Evolutionary conservation across 2,329 filamentous ascomycete species (phyloP).

Genomic region (Ophiostoma himal-ulmi): DNA sequence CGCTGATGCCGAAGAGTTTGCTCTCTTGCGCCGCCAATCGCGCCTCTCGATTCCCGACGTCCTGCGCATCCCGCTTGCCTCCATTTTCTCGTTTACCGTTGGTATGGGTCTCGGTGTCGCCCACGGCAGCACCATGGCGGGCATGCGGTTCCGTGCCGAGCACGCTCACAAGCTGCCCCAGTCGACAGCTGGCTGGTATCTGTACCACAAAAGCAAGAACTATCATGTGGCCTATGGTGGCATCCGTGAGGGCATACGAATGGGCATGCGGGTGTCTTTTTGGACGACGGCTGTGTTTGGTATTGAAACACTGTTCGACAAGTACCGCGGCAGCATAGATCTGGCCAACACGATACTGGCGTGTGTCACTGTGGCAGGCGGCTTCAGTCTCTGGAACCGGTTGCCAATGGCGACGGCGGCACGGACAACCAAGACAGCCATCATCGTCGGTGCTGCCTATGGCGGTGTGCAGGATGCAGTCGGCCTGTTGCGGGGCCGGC

Average conservation of each 20-base stretch:
- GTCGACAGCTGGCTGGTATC: slow-evolving; percentile 81
- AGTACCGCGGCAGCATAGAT: slow-evolving; percentile 63
- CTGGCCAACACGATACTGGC: slow-evolving; percentile 76
- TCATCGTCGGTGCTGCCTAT: slow-evolving; percentile 72
- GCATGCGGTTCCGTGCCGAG: slow-evolving; percentile 85
- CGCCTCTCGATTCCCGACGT: slow-evolving; percentile 59
- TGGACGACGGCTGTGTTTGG: slow-evolving; percentile 73
- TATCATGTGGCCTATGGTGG: slow-evolving; percentile 78
- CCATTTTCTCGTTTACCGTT: slow-evolving; percentile 57
- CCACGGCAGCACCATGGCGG: slow-evolving; percentile 66
- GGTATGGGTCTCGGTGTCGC: slow-evolving; percentile 65
- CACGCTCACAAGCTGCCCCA: slow-evolving; percentile 90
- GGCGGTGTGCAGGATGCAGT: slow-evolving; percentile 75
- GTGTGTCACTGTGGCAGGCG: slow-evolving; percentile 74
- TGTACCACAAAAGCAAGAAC: slow-evolving; percentile 99
- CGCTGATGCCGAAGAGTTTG: slow-evolving; percentile 18
- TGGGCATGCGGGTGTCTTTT: slow-evolving; percentile 63
- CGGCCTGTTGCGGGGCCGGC: slow-evolving; percentile 62
- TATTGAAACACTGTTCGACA: slow-evolving; percentile 80
- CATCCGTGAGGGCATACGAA: slow-evolving; percentile 68
- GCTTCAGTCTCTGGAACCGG: slow-evolving; percentile 79
- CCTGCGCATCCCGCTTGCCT: slow-evolving; percentile 60
- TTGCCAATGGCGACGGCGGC: slow-evolving; percentile 73
- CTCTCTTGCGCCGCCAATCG: slow-evolving; percentile 36
- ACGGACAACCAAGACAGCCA: slow-evolving; percentile 71